phyloP scores from a whole-genome alignment of 2,329 filamentous ascomycete species.

The Cryphonectria nitschkei region DNA sequence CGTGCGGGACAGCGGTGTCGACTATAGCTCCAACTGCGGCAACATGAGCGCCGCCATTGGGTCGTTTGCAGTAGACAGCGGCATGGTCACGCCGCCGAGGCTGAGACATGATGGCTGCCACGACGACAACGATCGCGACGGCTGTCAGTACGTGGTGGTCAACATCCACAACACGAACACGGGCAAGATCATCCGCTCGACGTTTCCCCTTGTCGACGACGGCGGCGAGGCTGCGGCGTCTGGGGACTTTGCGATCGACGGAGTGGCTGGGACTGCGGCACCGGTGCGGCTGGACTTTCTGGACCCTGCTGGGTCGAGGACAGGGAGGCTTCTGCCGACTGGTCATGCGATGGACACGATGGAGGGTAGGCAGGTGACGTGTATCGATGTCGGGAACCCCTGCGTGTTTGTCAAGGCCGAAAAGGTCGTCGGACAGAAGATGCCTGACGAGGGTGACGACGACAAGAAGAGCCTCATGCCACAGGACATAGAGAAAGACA shows the following conservation, averaged over 20 bases:
- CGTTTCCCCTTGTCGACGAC: conserved; percentile 39
- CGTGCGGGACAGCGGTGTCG: conserved; percentile 62
- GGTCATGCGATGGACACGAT: conserved; percentile 41
- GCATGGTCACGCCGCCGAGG: conserved; percentile 42
- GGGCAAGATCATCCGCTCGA: conserved; percentile 52
- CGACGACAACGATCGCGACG: not conserved
- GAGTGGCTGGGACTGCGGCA: conserved; percentile 43
- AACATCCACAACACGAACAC: conserved; percentile 75
- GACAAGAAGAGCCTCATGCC: conserved; percentile 32
- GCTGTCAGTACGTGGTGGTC: conserved; percentile 48
- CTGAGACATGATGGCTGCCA: conserved; percentile 26
- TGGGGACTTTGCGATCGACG: conserved; percentile 45
- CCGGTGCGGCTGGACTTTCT: conserved; percentile 44
- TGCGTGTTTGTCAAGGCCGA: conserved; percentile 44
- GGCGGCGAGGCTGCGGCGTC: conserved; percentile 41
- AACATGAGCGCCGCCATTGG: conserved; percentile 73
- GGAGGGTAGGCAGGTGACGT: conserved; percentile 36
- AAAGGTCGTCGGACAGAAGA: conserved; percentile 33
- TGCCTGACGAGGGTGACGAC: conserved; percentile 29
- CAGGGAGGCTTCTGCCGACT: conserved; percentile 45
- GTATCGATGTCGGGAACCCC: conserved; percentile 47
- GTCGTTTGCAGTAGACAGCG: conserved; percentile 63
- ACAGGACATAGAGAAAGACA: conserved; percentile 38
- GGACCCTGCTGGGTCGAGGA: conserved; percentile 46
- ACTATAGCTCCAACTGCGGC: conserved; percentile 74